A percentile compares a stretch with the other conserved stretches of the same genome.
Conservation (phyloP, 305 asterid genomes). For the Withania somnifera region DNA sequence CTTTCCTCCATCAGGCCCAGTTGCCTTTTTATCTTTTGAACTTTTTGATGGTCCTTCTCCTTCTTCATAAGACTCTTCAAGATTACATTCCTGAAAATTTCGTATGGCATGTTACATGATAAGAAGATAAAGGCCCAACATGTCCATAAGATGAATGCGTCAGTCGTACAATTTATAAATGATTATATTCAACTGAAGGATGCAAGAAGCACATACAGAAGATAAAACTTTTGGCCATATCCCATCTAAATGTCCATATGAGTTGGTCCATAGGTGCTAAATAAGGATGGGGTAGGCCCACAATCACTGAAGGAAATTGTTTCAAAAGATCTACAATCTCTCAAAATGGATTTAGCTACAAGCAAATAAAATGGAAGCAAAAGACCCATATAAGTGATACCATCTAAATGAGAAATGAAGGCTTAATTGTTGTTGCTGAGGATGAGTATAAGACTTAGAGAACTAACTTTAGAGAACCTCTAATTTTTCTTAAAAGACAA, state of each 20-base stretch:
- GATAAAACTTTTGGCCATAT: neutral
- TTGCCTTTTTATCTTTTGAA: constrained; percentile 86
- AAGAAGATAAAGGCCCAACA: neutral
- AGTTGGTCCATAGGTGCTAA: neutral
- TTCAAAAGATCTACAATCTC: neutral
- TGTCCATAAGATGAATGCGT: neutral
- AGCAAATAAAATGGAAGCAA: neutral
- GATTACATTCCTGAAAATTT: constrained; percentile 72
- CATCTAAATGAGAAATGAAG: neutral
- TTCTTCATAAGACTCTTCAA: constrained; percentile 66
- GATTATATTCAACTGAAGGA: neutral
- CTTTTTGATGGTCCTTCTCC: constrained; percentile 60
- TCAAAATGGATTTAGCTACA: neutral
- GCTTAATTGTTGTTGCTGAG: neutral
- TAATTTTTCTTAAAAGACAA: neutral
- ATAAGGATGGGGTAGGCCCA: neutral
- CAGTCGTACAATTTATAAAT: neutral
- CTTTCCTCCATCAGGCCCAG: constrained; percentile 62
- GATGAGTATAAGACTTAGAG: neutral
- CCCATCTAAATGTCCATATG: neutral
- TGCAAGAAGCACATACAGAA: neutral
- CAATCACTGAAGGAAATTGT: neutral
- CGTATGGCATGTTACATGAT: neutral
- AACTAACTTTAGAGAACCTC: neutral
- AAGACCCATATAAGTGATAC: neutral